Evolutionary conservation across 2,329 filamentous ascomycete species (phyloP), one percentile per base, ranked within the genome.

Genomic region (Colletotrichum nymphaeae): DNA sequence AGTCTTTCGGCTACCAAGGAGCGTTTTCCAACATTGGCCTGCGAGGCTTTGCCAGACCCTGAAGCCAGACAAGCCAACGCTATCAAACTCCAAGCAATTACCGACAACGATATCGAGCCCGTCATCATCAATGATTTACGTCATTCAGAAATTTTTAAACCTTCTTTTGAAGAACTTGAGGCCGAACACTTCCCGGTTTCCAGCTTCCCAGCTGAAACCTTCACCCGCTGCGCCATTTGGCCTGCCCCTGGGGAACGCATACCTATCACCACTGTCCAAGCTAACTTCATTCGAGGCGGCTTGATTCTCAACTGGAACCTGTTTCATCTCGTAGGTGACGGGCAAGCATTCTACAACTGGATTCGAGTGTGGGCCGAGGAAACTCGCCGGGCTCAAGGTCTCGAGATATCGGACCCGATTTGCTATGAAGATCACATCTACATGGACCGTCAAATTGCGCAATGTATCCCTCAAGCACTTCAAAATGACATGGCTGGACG

Each of bases 281-380:
- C 78, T 42, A 81, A 79, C 74, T 81, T 81, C 73, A 78, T 81
- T 65, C 65, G 57, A 3, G 80, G 80, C n/a, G 80, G 80, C 9
- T 49, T 81, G 52, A 70, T 81, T 11, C 62, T 81, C 63, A 78
- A 73, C 28, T 72, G 75, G 74, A 68, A 73, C 58, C 77, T 77
- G 63, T 76, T 82, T 26, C 82, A 84, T 55, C 78, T 83, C 69
- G 78, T 79, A 49, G 81, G 79, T 7, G 82, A 84, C 26, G 81
- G 79, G 12, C 82, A 75, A 7, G 75, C 79, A 1, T 82, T 79
- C 59, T 79, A 77, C 64, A 77, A 75, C 35, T 81, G 79, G 77
- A 77, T 79, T 14, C 77, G 79, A 63, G 76, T 81, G 7, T 82
- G 81, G 78, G 82, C 82, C 5, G 81, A 83, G 65, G 81, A 80